Conservation (phyloP, 2,329 filamentous ascomycete species). For the Ophiocordyceps camponoti-floridani region DNA sequence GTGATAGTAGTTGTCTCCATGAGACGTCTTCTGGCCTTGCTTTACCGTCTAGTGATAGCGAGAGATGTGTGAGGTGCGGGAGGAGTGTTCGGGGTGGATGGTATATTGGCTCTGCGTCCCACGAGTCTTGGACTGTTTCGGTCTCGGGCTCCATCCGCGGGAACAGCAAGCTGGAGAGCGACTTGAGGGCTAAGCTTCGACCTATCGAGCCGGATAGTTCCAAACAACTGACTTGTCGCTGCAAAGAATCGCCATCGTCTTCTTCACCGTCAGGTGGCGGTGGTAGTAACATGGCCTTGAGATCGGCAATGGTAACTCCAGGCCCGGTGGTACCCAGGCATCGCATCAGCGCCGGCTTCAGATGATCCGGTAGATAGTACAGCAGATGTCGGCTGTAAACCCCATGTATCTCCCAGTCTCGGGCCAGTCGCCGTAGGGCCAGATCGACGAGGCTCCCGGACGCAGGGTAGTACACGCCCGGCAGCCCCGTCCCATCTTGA, state of each 20-base stretch:
- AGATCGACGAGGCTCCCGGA: conserved; percentile 32
- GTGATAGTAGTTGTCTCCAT: conserved; percentile 38
- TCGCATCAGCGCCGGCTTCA: conserved; percentile 32
- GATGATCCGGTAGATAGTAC: conserved; percentile 32
- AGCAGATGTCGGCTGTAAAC: conserved; percentile 39
- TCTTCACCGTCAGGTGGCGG: conserved; percentile 10
- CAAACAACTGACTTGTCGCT: conserved; percentile 25
- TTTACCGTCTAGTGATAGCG: conserved; percentile 29
- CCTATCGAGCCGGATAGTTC: conserved; percentile 36
- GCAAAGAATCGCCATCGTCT: conserved; percentile 6
- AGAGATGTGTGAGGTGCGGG: conserved; percentile 42
- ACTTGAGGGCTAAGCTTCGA: conserved; percentile 30
- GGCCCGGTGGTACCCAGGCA: conserved; percentile 25
- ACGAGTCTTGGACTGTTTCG: conserved; percentile 28
- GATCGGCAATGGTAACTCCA: conserved; percentile 30
- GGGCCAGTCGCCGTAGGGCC: conserved; percentile 28
- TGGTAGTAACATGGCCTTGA: conserved; percentile 26
- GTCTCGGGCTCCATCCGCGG: conserved; percentile 10
- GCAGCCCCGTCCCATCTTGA: conserved; percentile 15
- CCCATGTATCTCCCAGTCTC: conserved; percentile 35
- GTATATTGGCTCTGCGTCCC: conserved; percentile 24
- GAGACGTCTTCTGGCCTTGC: conserved; percentile 18
- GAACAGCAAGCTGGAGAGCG: conserved; percentile 32
- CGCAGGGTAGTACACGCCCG: conserved; percentile 24
- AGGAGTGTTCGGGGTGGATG: conserved; percentile 22